These are phyloP conservation scores for Quercus rubra DNA, from an alignment of 306 rosid species.

Conservation along the genomic window DNA sequence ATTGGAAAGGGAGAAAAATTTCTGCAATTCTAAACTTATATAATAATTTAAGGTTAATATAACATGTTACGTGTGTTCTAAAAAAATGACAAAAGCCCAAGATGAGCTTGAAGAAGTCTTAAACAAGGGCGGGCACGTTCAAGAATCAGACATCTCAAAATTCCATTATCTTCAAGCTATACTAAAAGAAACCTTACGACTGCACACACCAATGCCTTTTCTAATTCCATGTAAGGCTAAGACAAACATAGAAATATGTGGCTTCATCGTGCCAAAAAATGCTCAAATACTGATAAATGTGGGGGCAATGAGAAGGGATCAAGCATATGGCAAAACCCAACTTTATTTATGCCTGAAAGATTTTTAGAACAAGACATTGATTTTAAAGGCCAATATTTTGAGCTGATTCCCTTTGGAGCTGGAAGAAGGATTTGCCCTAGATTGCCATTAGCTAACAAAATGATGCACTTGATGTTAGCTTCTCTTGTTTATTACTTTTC, in stretches of 20 bases:
- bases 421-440: too few species aligned
- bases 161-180: slow-evolving; percentile 16
- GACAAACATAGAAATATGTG: background rate
- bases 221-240: slow-evolving; percentile 20
- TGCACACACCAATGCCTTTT: slow-evolving; percentile 27
- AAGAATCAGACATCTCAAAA: slow-evolving; percentile 24
- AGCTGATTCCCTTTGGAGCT: background rate
- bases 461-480: too few species aligned
- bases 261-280: slow-evolving; percentile 10
- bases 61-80: background rate
- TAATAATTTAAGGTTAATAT: too few species aligned
- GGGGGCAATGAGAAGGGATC: slow-evolving; percentile 30
- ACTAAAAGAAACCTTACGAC: slow-evolving; percentile 24
- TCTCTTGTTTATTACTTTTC: too few species aligned
- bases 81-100: background rate
- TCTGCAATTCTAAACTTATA: too few species aligned
- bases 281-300: slow-evolving; percentile 10
- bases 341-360: slow-evolving; percentile 23
- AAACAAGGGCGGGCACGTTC: background rate
- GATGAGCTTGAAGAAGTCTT: slow-evolving; percentile 9
- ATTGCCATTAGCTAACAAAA: too few species aligned
- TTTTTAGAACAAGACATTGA: slow-evolving; percentile 4
- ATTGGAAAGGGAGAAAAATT: too few species aligned
- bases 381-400: background rate
- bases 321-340: slow-evolving; percentile 20